Conservation (phyloP, 2,329 filamentous ascomycete genomes). For the Neurospora sp. region DNA sequence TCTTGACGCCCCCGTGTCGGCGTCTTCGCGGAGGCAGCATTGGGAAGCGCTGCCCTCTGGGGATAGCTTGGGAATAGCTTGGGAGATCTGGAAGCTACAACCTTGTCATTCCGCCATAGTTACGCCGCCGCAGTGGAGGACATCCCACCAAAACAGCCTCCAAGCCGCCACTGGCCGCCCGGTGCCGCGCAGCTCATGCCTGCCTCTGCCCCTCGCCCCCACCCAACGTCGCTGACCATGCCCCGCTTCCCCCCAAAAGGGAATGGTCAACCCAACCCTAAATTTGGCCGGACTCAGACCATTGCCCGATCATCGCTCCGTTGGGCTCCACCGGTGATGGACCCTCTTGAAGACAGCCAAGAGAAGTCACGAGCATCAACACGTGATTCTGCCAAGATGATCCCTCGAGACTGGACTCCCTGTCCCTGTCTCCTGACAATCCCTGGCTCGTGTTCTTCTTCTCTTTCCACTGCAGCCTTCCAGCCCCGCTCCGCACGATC, state of each 20-base stretch:
- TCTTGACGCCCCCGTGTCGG: not conserved
- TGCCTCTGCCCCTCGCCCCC: not conserved
- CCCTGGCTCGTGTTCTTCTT: not conserved
- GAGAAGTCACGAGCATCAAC: not conserved
- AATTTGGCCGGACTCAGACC: not conserved
- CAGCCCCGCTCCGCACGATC: not conserved
- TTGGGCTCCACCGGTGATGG: not conserved
- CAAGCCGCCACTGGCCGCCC: not conserved
- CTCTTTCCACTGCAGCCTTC: not conserved
- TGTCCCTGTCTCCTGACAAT: not conserved
- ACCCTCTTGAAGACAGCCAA: not conserved
- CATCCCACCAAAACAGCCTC: not conserved
- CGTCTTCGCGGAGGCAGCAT: not conserved
- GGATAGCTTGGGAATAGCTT: not conserved
- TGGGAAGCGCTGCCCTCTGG: not conserved
- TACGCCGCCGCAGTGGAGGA: not conserved
- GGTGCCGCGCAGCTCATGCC: not conserved
- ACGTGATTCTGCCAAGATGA: not conserved
- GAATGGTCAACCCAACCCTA: not conserved
- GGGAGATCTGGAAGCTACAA: not conserved
- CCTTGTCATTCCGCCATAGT: not conserved
- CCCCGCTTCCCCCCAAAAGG: not conserved
- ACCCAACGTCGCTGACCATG: not conserved
- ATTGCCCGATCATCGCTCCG: not conserved
- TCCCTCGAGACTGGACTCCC: not conserved